Evolutionary conservation across 2,329 filamentous ascomycete genomes (phyloP).

Genomic region (Fusarium illudens): DNA sequence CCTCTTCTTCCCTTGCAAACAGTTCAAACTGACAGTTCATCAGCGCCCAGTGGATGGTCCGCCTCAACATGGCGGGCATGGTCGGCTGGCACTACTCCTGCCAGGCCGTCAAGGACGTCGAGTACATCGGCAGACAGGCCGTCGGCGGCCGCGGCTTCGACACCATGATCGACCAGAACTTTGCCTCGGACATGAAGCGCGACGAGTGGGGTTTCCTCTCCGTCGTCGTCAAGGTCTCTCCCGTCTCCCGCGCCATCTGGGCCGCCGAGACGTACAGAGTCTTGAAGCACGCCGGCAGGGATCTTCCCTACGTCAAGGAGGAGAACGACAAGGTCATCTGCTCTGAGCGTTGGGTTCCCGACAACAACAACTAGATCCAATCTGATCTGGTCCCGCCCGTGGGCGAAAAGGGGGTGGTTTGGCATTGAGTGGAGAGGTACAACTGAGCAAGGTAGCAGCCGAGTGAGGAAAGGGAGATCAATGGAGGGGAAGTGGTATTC

Average conservation of each 20-base stretch:
- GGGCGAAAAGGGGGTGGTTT: neutral
- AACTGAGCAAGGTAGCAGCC: neutral
- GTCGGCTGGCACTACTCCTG: conserved; percentile 5
- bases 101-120: neutral
- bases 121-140: neutral
- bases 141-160: neutral
- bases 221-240: neutral
- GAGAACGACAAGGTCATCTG: neutral
- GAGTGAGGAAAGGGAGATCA: neutral
- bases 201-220: neutral
- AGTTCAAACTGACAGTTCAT: neutral
- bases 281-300: neutral
- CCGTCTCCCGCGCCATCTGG: neutral
- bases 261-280: neutral
- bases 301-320: neutral
- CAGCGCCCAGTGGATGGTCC: conserved; percentile 29
- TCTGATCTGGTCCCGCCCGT: neutral
- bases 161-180: neutral
- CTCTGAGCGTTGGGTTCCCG: neutral
- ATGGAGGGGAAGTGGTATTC: neutral
- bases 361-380: neutral
- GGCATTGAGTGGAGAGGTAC: neutral
- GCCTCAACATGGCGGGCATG: neutral
- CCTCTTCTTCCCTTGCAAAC: rapidly evolving
- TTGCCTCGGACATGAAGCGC: neutral